These are phyloP conservation scores for Chalciporus chontae DNA, from an alignment of 768 basidiomycete species.

Conservation along the genomic window DNA sequence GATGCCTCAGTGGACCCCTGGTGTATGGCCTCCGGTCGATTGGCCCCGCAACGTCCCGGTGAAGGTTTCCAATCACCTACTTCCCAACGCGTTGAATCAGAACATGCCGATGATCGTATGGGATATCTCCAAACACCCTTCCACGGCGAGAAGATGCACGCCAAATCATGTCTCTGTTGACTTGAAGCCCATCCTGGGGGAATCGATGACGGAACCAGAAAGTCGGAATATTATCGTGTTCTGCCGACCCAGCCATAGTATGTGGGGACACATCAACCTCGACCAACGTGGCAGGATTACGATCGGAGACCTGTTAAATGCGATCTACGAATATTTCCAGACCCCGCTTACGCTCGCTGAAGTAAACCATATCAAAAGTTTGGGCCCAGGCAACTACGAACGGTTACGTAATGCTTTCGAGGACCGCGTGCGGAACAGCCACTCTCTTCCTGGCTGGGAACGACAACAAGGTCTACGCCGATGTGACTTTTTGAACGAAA, in stretches of 20 bases:
- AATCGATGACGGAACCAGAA: conserved; percentile 22
- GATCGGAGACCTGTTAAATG: conserved; percentile 44
- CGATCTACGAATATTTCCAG: conserved; percentile 48
- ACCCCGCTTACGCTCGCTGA: conserved; percentile 35
- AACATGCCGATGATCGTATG: conserved; percentile 31
- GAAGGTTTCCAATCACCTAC: conserved; percentile 24
- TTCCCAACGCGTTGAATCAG: conserved; percentile 31
- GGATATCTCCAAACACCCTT: conserved; percentile 35
- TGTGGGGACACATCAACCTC: conserved; percentile 51
- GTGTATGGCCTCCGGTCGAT: conserved; percentile 28
- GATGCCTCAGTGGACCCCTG: conserved; percentile 26
- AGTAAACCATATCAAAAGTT: conserved; percentile 18
- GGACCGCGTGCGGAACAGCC: conserved; percentile 37
- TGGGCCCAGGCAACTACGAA: conserved; percentile 18
- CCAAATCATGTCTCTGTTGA: conserved; percentile 23
- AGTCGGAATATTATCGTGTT: conserved; percentile 21
- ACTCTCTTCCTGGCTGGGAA: conserved; percentile 39
- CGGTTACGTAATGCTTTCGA: conserved; percentile 27
- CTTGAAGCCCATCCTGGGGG: conserved; percentile 11
- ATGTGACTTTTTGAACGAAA: conserved; percentile 48
- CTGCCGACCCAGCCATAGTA: conserved; percentile 19
- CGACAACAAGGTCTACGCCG: conserved; percentile 40
- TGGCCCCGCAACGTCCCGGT: conserved; percentile 20
- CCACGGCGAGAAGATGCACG: conserved; percentile 30
- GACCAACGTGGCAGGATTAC: conserved; percentile 33